phyloP scores from a whole-genome alignment of 2,329 filamentous ascomycete species.

The Lasiodiplodia citricola region DNA sequence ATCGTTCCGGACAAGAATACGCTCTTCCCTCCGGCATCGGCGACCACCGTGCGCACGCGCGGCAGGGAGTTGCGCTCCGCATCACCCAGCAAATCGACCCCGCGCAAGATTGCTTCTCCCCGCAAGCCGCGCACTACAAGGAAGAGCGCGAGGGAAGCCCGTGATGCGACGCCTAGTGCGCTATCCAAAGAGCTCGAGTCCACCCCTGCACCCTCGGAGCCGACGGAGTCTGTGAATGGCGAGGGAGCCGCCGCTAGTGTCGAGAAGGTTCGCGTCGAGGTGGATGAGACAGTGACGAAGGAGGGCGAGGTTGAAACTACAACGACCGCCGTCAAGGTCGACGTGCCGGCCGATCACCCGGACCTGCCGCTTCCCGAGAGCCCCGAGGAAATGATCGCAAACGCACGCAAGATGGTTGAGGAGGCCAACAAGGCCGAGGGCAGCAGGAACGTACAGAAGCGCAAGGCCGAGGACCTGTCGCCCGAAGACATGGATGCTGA shows the following conservation, averaged over 20 bases:
- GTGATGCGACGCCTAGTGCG: constrained; percentile 51
- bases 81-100: constrained; percentile 59
- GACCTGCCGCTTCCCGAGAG: constrained; percentile 78
- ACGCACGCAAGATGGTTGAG: constrained; percentile 87
- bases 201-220: constrained; percentile 29
- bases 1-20: constrained; percentile 57
- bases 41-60: constrained; percentile 40
- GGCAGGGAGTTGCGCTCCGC: constrained; percentile 64
- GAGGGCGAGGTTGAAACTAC: constrained; percentile 69
- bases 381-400: constrained; percentile 80
- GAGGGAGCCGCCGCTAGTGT: constrained; percentile 44
- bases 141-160: constrained; percentile 39
- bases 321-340: constrained; percentile 75
- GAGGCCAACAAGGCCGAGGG: constrained; percentile 64
- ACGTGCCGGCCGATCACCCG: constrained; percentile 70
- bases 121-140: constrained; percentile 59
- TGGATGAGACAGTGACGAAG: constrained; percentile 67
- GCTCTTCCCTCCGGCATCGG: constrained; percentile 39
- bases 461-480: constrained; percentile 64
- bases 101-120: constrained; percentile 57
- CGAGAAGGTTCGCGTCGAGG: constrained; percentile 69
- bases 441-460: constrained; percentile 38
- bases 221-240: constrained; percentile 55
- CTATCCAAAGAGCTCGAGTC: constrained; percentile 41
- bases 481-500: constrained; percentile 55